Evolutionary conservation across 306 rosid species (phyloP), one percentile per base, ranked within the genome.

Genomic region (Abrus pulchellus): DNA sequence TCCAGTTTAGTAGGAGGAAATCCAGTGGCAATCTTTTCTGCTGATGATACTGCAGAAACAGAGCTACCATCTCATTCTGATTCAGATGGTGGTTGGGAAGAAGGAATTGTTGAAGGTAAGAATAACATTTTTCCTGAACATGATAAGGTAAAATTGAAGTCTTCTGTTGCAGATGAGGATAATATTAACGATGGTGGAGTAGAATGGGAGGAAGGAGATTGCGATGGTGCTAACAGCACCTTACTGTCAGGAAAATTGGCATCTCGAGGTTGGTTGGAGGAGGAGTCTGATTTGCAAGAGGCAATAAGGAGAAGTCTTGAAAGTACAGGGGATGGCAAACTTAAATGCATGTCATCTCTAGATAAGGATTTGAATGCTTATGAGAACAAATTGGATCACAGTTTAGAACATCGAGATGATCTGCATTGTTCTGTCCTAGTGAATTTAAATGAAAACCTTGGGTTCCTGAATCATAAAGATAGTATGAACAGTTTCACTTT

Each of bases 301-400:
- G 99, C 97, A 84, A 86, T 94, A 83, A 88, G 87, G 86, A 94
- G 97, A 88, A 94, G 99, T 80, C 93, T 92, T 34, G 92, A 85
- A 81, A 85, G 79, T 79, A 44, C 43, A 47, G 87, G 67, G 82
- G 79, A 80, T 53, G 66, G 14, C 75, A 72, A 85, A 78, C 33
- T 34, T 77, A 66, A 74, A 64, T 3, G 41, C 44, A 34, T 45
- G 29, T n/a, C 86, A 62, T 49, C 74, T 62, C 56, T 82, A 47
- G 74, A 74, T 75, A 83, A 77, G 68, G 82, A 79, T 65, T 80
- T 81, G 68, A 69, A 74, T 74, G 71, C 79, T 9, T 52, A 40
- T 13, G 55, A 56, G 69, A 63, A 41, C 36, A 84, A 70, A 50
- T 75, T 71, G 47, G 82, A 71, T 75, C 20, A 28, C 70, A 68